A percentile compares a stretch with the other conserved stretches of the same genome.
These are phyloP conservation scores for Paraphoma chrysanthemicola DNA, from an alignment of 2,329 filamentous ascomycete species.

Conservation along the genomic window DNA sequence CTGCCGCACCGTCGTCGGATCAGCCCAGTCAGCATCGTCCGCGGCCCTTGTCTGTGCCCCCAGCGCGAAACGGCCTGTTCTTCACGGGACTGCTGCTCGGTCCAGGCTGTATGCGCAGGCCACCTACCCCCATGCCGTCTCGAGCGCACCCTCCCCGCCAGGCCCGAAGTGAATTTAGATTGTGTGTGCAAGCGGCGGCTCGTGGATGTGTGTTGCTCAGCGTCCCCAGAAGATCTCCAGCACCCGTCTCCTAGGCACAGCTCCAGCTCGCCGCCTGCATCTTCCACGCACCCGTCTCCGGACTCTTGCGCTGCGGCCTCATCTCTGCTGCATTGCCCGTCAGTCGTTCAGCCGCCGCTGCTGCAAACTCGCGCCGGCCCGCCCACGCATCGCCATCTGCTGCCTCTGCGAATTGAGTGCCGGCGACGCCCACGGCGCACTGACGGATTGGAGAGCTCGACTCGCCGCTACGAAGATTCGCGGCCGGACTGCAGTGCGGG, in stretches of 20 bases:
- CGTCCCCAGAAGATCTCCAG: constrained; percentile 45
- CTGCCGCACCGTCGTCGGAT: constrained; percentile 35
- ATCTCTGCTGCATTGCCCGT: constrained; percentile 20
- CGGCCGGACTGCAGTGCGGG: constrained; percentile 39
- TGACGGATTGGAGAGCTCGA: constrained; percentile 29
- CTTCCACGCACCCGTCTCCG: constrained; percentile 24
- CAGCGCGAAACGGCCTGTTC: constrained; percentile 24
- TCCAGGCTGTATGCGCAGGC: constrained; percentile 35
- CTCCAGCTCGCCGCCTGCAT: constrained; percentile 19
- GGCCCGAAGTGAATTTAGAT: constrained; percentile 46
- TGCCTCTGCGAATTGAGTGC: constrained; percentile 5
- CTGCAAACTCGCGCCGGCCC: constrained; percentile 47
- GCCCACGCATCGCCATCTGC: constrained; percentile 36
- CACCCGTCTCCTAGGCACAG: constrained; percentile 34
- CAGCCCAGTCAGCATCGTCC: constrained; percentile 44
- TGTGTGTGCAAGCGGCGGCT: constrained; percentile 42
- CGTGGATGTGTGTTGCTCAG: constrained; percentile 33
- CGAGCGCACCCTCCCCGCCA: constrained; percentile 37
- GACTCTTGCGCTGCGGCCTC: constrained; percentile 23
- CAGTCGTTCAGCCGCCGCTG: constrained; percentile 22
- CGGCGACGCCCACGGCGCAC: constrained; percentile 27
- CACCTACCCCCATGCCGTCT: constrained; percentile 35
- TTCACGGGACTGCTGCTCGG: constrained; percentile 32
- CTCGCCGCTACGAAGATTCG: constrained; percentile 32
- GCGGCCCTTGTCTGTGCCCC: constrained; percentile 32